phyloP scores from a whole-genome alignment of 2,329 filamentous ascomycete genomes.

The Fusarium floridanum region DNA sequence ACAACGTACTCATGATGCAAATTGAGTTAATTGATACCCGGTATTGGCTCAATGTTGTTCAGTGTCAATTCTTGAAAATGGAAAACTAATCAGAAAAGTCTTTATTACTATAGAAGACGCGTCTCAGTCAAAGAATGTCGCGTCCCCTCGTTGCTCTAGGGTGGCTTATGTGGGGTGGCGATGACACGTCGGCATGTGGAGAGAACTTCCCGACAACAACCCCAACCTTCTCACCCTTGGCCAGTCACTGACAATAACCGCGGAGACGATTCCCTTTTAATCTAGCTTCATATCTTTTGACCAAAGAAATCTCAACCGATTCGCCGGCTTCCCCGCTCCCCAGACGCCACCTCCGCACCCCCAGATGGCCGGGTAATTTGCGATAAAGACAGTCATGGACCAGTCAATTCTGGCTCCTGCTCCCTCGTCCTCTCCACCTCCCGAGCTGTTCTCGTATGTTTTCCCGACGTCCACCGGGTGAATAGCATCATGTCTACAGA shows the following conservation, averaged over 20 bases:
- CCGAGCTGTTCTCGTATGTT: neutral
- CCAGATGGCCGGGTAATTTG: neutral
- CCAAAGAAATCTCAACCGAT: neutral
- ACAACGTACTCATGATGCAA: neutral
- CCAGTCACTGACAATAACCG: neutral
- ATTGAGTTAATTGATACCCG: neutral
- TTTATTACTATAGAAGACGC: neutral
- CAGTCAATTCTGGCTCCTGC: neutral
- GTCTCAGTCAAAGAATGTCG: neutral
- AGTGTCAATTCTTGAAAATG: neutral
- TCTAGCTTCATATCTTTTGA: neutral
- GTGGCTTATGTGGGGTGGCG: slow-evolving; percentile 1
- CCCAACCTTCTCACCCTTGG: neutral
- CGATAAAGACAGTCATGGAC: neutral
- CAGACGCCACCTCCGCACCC: slow-evolving; percentile 12
- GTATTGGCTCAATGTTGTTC: rapidly evolving
- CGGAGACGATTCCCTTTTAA: neutral
- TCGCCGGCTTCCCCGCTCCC: slow-evolving; percentile 1
- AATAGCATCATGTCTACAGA: slow-evolving; percentile 23
- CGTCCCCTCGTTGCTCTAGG: neutral
- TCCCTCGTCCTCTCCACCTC: slow-evolving; percentile 4
- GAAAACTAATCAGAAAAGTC: neutral
- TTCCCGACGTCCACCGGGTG: slow-evolving; percentile 1
- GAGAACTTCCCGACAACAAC: neutral
- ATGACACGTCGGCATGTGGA: neutral